Base-by-base conservation (phyloP, 768 basidiomycete species). In the Tricholoma terreum region DNA sequence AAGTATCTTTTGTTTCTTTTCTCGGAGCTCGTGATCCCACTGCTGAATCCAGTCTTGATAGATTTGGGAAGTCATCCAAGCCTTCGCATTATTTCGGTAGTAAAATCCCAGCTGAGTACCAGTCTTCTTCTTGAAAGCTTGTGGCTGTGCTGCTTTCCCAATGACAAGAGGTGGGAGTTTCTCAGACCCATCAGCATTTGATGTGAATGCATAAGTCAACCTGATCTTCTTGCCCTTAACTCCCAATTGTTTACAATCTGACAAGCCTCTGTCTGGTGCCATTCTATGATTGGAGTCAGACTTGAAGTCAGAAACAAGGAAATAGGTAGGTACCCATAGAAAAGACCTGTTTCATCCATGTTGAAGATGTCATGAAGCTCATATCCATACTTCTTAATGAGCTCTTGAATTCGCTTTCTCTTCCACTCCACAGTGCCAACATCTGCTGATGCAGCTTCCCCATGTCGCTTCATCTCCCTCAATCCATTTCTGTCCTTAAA, bases 321-420 rank as follows among this genome's bases (percentile, higher is more conserved):
- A 31, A 36, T 14, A 34, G 19, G 42, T 34, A 46, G 17, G 52
- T 19, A 38, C 11, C 33, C n/a, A n/a, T n/a, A n/a, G n/a, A n/a
- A n/a, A n/a, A n/a, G n/a, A n/a, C n/a, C n/a, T n/a, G n/a, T n/a
- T n/a, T n/a, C n/a, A n/a, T n/a, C n/a, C n/a, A n/a, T n/a, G n/a
- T n/a, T n/a, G n/a, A n/a, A n/a, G n/a, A 46, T 19, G 75, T 55
- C 73, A 75, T 36, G 35, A 36, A 36, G n/a, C n/a, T n/a, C n/a
- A n/a, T n/a, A n/a, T n/a, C n/a, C n/a, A n/a, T n/a, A n/a, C n/a
- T n/a, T n/a, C n/a, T 14, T 14, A 3, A 3, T 14, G n/a, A n/a
- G n/a, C n/a, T n/a, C n/a, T n/a, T n/a, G n/a, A n/a, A n/a, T n/a
- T n/a, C n/a, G n/a, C n/a, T 8, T 14, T 36, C 35, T 36, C 35